Evolutionary conservation across 2,329 filamentous ascomycete species (phyloP).

Genomic region (Pseudopyricularia cyperi): DNA sequence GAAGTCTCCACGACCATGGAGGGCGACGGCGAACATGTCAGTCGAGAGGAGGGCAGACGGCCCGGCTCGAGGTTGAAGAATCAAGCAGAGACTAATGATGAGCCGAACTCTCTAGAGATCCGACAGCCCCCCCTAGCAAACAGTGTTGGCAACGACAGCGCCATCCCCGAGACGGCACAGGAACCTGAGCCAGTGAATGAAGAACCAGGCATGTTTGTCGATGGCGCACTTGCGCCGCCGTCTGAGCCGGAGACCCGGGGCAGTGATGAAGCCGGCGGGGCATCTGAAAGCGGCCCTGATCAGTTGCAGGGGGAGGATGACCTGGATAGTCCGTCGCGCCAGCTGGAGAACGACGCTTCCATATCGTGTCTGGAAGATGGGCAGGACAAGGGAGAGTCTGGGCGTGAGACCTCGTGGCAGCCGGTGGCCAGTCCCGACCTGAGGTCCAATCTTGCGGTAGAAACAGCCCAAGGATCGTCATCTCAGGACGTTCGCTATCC

Average conservation of each 20-base stretch:
- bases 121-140: not conserved
- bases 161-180: not conserved
- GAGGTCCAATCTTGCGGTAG: not conserved
- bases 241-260: not conserved
- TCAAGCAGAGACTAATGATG: not conserved
- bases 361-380: not conserved
- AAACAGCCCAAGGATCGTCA: not conserved
- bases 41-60: not conserved
- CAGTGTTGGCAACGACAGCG: not conserved
- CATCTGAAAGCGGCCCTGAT: not conserved
- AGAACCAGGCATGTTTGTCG: not conserved
- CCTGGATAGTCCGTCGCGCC: constrained; percentile 17
- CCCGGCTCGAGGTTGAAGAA: not conserved
- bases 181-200: not conserved
- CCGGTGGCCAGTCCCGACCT: constrained; percentile 8
- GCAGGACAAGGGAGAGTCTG: not conserved
- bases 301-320: constrained; percentile 1
- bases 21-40: not conserved
- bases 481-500: constrained; percentile 15
- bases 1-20: constrained; percentile 3
- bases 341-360: constrained; percentile 10
- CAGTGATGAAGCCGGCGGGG: not conserved
- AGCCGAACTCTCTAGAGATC: not conserved
- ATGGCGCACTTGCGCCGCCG: not conserved
- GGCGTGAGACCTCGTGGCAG: not conserved